These are phyloP conservation scores for Zygosaccharomyces sapae DNA, from an alignment of 1,139 yeast genomes.

Conservation along the genomic window DNA sequence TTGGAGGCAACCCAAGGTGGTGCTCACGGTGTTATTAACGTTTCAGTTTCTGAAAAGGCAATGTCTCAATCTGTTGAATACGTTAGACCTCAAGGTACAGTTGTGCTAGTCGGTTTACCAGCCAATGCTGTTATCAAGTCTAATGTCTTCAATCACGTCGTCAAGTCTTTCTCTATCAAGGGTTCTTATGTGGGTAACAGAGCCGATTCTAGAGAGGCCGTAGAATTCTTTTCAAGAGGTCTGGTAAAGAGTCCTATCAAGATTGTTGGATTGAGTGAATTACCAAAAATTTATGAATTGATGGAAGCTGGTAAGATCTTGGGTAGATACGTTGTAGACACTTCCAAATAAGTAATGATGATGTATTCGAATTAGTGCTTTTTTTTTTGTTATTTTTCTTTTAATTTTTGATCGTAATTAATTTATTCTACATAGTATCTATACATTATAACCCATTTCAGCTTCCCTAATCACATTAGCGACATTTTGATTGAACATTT, in stretches of 20 bases:
- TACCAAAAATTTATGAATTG: constrained; percentile 57
- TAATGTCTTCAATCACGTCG: constrained; percentile 61
- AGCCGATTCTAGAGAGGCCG: constrained; percentile 72
- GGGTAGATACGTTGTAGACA: constrained; percentile 77
- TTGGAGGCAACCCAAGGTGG: constrained; percentile 62
- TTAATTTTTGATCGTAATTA: background rate
- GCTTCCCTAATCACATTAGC: constrained; percentile 18
- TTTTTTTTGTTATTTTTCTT: background rate
- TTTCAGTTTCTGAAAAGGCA: constrained; percentile 66
- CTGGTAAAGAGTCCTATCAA: constrained; percentile 66
- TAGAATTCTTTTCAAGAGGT: constrained; percentile 70
- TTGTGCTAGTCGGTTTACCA: constrained; percentile 71
- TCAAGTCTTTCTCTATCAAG: constrained; percentile 57
- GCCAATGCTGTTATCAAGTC: constrained; percentile 64
- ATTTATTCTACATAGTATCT: background rate
- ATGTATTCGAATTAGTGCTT: background rate
- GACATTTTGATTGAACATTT: constrained; percentile 24
- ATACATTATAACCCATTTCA: constrained; percentile 5
- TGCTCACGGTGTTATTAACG: constrained; percentile 71
- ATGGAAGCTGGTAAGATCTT: constrained; percentile 69
- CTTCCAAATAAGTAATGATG: constrained; percentile 23
- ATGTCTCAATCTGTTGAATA: constrained; percentile 59
- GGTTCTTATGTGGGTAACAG: constrained; percentile 82
- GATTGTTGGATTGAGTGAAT: constrained; percentile 62
- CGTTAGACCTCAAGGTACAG: constrained; percentile 66